These are phyloP conservation scores for Cornus kousa DNA, from an alignment of 148 eudicot genomes.

Conservation along the genomic window DNA sequence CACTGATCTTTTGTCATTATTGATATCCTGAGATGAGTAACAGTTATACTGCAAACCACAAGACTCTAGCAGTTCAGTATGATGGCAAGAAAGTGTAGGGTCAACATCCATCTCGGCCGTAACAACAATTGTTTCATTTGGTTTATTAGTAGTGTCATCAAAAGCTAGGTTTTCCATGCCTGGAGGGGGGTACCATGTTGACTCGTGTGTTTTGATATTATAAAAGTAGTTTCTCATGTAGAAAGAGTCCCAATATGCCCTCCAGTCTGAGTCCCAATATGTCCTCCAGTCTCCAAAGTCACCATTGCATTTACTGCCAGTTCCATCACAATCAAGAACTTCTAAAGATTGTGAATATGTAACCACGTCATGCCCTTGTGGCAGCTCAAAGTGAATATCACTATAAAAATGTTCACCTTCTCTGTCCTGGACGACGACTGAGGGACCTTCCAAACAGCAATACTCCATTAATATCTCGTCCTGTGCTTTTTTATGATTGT, in stretches of 20 bases:
- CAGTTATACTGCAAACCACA: slow-evolving; percentile 21
- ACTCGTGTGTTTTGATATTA: slow-evolving; percentile 54
- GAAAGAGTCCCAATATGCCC: slow-evolving; percentile 60
- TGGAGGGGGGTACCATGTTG: slow-evolving; percentile 82
- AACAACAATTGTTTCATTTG: slow-evolving; percentile 30
- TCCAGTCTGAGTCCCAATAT: slow-evolving; percentile 80
- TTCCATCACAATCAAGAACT: slow-evolving; percentile 22
- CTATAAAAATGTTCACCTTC: slow-evolving; percentile 17
- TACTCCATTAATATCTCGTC: slow-evolving; percentile 22
- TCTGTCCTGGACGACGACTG: slow-evolving; percentile 12
- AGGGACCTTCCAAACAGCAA: slow-evolving; percentile 14
- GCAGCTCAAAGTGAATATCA: slow-evolving; percentile 15
- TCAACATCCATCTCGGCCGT: slow-evolving; percentile 21
- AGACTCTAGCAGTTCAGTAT: slow-evolving; percentile 18
- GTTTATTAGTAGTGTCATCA: slow-evolving; percentile 20
- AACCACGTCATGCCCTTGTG: slow-evolving; percentile 20
- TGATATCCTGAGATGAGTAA: slow-evolving; percentile 22
- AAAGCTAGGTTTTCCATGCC: slow-evolving; percentile 65
- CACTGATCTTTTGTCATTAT: slow-evolving; percentile 10
- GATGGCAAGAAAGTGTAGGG: slow-evolving; percentile 12
- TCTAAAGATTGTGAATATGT: slow-evolving; percentile 26
- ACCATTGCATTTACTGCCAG: slow-evolving; percentile 19
- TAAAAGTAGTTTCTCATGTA: slow-evolving; percentile 66
- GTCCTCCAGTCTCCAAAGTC: slow-evolving; percentile 58
- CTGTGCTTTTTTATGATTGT: slow-evolving; percentile 15